Evolutionary conservation across 2,329 filamentous ascomycete genomes (phyloP), one percentile per base, ranked within the genome.

Genomic region (Claviceps capensis): DNA sequence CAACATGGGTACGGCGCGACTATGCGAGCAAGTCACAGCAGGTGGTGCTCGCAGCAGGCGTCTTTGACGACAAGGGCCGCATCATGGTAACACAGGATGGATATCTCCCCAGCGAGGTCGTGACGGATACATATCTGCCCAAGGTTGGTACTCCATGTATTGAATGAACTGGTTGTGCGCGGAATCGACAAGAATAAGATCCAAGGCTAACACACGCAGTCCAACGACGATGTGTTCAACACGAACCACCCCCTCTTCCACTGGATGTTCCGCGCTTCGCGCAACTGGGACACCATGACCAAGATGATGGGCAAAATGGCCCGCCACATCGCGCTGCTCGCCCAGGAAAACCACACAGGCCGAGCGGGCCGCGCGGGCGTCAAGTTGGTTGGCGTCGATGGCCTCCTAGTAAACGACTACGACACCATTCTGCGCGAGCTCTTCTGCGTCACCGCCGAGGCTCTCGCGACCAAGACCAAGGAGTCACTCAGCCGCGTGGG

Each of bases 251-350:
- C 86, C 0, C 80, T 90, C 1, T 95, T 93, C 66, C 81, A 89
- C 48, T 95, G 89, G 89, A 83, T 93, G 61, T 94, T 86, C 62
- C 79, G 86, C 52, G 86, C 88, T 2, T 87, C 86, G 6, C 77
- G 82, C 53, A 85, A 89, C 64, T 95, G 89, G 89, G 63, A 69
- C 7, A 77, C 79, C 42, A 75, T 95, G 26, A 74, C 74, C 51
- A 78, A 81, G 45, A 71, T 93, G 5, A 73, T 94, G 23, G 78
- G 78, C 6, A 78, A 77, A 43, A 95, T 95, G 84, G 76, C 77
- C 51, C 74, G 73, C 41, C 86, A 93, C 58, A 67, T 95, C n/a
- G 69, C 75, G 58, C 57, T 73, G 63, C 62, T 78, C 55, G 66
- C 73, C 6, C 64, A 71, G 46, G 68, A 73, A 37, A 62, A 69